Percentiles rank a stretch among this genome's conserved stretches.
phyloP scores from a whole-genome alignment of 2,329 filamentous ascomycete genomes.

The Cytospora mali region DNA sequence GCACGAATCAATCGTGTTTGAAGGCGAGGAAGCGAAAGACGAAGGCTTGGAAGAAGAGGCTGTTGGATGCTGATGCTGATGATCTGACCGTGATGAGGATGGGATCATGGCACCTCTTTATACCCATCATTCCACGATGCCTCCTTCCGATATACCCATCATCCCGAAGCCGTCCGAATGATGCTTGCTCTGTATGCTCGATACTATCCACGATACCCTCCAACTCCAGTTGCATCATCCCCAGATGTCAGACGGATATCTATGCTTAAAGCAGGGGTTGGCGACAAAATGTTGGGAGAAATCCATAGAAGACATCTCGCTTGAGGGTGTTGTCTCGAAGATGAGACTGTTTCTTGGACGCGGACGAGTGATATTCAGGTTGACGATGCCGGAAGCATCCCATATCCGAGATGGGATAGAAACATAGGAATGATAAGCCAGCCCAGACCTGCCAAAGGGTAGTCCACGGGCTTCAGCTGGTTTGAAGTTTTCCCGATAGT shows the following conservation, averaged over 20 bases:
- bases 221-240: not conserved
- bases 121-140: not conserved
- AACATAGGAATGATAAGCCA: not conserved
- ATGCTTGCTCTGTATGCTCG: conserved; percentile 1
- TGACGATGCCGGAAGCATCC: not conserved
- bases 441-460: not conserved
- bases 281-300: not conserved
- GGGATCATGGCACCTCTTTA: conserved; percentile 1
- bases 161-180: not conserved
- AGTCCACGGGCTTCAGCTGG: conserved; percentile 6
- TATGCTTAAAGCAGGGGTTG: conserved; percentile 14
- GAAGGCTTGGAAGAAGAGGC: conserved; percentile 13
- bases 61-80: conserved; percentile 16
- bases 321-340: not conserved
- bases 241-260: conserved; percentile 6
- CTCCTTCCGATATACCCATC: conserved; percentile 4
- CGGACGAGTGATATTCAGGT: conserved; percentile 7
- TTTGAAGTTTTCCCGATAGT: conserved; percentile 3
- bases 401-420: conserved; percentile 1
- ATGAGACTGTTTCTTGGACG: conserved; percentile 9
- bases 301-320: not conserved
- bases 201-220: not conserved
- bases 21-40: not conserved
- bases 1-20: conserved; percentile 21
- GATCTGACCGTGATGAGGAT: not conserved